Evolutionary conservation across 176 grass and related monocot genomes (phyloP), one percentile per base, ranked within the genome.

Genomic region (Triticum dicoccoides): DNA sequence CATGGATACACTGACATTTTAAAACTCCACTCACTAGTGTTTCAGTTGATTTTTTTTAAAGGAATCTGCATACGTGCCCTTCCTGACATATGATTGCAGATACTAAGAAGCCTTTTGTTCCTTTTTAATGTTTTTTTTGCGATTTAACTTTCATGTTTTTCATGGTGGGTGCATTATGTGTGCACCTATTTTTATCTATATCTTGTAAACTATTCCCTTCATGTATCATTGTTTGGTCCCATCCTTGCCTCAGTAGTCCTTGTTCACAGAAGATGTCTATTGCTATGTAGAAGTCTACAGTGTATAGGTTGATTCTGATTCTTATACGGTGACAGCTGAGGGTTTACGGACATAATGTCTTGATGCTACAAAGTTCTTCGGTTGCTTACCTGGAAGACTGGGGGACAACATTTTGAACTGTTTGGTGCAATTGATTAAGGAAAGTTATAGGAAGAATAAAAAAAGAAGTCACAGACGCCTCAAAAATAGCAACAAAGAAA

Each of bases 281-380:
- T 24, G 20, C 7, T 62, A 37, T 37, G 35, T 37, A 18, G 6
- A 79, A 80, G 37, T 47, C 27, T 14, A 27, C 18, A 0, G 12
- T 27, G 34, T 83, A 71, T 24, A 73, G 59, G 33, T 87, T 80
- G 39, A 39, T 81, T 61, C 54, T 78, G 7, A 52, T 69, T 86
- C 17, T 47, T 86, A 62, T 62, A 62, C 14, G n/a, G 33, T 54
- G 13, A 33, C 2, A 20, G 8, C 23, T 76, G 39, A 45, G 38
- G 70, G 70, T 39, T 24, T 83, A 32, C 41, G 59, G 21, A 74
- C 9, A 44, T 73, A 17, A 79, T 56, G n/a, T 34, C 39, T 78
- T 73, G 25, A 30, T 71, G 54, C 76, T 82, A 72, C 12, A 42
- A 83, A 67, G 70, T 68, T 83, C 34, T 56, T 61, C 45, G 49